These are phyloP conservation scores for Didymella pomorum DNA, from an alignment of 2,329 filamentous ascomycete species.

Conservation along the genomic window DNA sequence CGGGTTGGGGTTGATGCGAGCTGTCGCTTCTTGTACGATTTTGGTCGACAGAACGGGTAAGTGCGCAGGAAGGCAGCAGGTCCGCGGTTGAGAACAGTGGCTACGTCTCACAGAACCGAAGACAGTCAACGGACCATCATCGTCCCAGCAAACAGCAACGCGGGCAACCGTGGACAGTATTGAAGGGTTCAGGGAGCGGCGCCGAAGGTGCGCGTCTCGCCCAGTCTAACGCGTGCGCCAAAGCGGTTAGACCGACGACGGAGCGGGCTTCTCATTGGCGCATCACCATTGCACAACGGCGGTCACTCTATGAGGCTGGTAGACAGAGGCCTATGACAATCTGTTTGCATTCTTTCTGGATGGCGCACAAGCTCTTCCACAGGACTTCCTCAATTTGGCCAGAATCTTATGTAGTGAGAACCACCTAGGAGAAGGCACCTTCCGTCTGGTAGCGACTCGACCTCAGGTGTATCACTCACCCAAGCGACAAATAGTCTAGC, in stretches of 20 bases:
- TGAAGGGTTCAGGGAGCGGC: neutral
- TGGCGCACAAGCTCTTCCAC: neutral
- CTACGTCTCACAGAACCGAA: constrained; percentile 21
- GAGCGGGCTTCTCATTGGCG: neutral
- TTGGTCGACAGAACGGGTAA: constrained; percentile 19
- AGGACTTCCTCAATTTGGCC: too few relatives aligned
- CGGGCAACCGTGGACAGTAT: neutral
- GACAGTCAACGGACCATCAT: constrained; percentile 12
- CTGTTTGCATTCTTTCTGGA: neutral
- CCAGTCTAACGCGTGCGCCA: constrained; percentile 9
- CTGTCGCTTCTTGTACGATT: constrained; percentile 11
- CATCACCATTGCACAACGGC: neutral
- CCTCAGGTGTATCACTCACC: neutral
- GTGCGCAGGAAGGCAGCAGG: constrained; percentile 19
- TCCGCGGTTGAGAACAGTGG: constrained; percentile 7
- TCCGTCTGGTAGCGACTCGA: neutral
- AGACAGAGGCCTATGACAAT: neutral
- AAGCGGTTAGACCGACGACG: constrained; percentile 1
- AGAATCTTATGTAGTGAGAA: neutral
- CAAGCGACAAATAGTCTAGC: neutral
- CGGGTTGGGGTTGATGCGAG: constrained; percentile 13
- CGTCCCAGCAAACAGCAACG: constrained; percentile 7
- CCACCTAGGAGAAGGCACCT: neutral
- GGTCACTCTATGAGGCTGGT: neutral
- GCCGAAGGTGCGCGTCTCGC: constrained; percentile 23